Evolutionary conservation across 345 rosid species (phyloP), one percentile per base, ranked within the genome.

Genomic region (Bruguiera sexangula): DNA sequence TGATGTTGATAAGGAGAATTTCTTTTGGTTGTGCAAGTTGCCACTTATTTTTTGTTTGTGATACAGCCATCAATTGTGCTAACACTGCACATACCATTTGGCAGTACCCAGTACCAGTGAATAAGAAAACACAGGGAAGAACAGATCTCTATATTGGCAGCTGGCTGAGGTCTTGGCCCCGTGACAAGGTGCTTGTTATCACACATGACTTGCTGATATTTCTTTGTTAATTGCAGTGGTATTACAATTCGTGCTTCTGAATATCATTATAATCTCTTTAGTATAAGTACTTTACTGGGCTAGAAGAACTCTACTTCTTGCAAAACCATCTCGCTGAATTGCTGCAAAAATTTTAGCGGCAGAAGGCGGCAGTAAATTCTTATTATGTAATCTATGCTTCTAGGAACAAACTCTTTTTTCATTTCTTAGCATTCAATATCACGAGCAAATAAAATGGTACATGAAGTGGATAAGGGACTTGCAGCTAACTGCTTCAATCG

Each of bases 71-170:
- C 21, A 6, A 27, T 53, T 66, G 57, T 3, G 21, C 10, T 52
- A 39, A 56, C 50, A 43, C 19, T 43, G 50, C 19, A 43, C 39
- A 2, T 34, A 43, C 27, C 67, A 43, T 70, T 68, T 32, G 48
- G 26, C 78, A 93, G 98, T 88, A 91, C 58, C 98, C 98, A 0
- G 27, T 91, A 48, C 97, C 98, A 26, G 79, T 85, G 90, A 86
- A 60, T 60, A 89, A 89, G 85, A 95, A 91, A 84, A 91, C 98
- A 1, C 96, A 85, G 77, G 98, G 97, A 55, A 83, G 67, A 76
- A 94, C 98, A 1, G 97, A 94, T 85, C 89, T 85, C 57, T 94
- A 83, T 65, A 79, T 91, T 63, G 83, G 86, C 65, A 88, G 89
- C 80, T 93, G 97, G 98, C 70, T 89, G 83, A 91, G 88, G 78